Evolutionary conservation across 805 yeast genomes (phyloP).

Genomic region (Yamadazyma nakazawae): DNA sequence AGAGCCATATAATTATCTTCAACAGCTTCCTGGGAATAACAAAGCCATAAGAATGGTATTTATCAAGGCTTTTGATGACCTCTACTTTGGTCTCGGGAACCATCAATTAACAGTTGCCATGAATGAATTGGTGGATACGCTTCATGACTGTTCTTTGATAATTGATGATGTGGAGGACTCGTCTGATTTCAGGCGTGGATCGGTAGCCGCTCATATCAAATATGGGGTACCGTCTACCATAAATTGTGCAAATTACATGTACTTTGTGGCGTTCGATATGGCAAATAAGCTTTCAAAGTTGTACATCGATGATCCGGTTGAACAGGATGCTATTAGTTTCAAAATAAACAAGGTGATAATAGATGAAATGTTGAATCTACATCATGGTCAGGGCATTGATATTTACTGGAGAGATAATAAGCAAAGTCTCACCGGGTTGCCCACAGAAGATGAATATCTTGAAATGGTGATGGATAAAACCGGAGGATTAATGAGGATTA

Average conservation of each 20-base stretch:
- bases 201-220: constrained; percentile 71
- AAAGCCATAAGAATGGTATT: constrained; percentile 27
- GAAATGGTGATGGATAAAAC: constrained; percentile 84
- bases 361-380: constrained; percentile 77
- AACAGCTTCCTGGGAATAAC: constrained; percentile 32
- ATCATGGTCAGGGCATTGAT: constrained; percentile 88
- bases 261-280: constrained; percentile 64
- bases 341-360: constrained; percentile 41
- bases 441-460: constrained; percentile 48
- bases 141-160: constrained; percentile 34
- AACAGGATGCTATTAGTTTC: constrained; percentile 16
- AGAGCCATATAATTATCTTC: constrained; percentile 31
- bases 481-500: constrained; percentile 81
- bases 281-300: constrained; percentile 25
- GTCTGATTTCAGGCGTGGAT: constrained; percentile 69
- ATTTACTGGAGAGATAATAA: constrained; percentile 66
- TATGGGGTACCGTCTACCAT: constrained; percentile 80
- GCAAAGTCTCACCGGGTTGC: constrained; percentile 11
- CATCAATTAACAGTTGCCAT: constrained; percentile 21
- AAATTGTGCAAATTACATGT: constrained; percentile 79
- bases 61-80: constrained; percentile 31
- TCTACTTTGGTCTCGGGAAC: constrained; percentile 28
- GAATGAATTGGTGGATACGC: constrained; percentile 28
- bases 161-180: constrained; percentile 89
- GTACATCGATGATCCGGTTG: constrained; percentile 8